These are phyloP conservation scores for Inonotus hispidus DNA, from an alignment of 1,284 basidiomycete species.

Conservation along the genomic window DNA sequence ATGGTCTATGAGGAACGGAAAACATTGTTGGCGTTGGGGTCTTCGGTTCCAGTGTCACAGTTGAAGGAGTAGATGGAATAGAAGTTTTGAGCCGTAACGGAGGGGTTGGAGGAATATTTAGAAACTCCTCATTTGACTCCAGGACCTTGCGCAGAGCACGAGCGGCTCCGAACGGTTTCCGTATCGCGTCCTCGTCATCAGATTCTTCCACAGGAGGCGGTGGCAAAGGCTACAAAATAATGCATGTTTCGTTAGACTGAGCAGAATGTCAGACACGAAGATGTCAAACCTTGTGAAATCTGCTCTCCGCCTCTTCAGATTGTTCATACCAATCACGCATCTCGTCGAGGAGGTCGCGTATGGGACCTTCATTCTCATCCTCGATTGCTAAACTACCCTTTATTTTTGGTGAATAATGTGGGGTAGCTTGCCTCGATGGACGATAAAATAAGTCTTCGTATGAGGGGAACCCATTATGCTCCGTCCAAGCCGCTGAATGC, in stretches of 20 bases:
- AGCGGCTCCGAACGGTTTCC: constrained; percentile 5
- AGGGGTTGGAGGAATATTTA: not conserved
- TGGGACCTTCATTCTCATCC: constrained; percentile 9
- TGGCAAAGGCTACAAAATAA: not conserved
- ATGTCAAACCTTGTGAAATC: constrained; percentile 3
- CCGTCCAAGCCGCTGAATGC: not conserved
- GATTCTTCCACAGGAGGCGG: constrained; percentile 9
- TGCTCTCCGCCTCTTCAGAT: constrained; percentile 3
- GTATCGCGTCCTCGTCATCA: constrained; percentile 13
- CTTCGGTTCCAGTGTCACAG: not conserved
- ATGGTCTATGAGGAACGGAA: not conserved
- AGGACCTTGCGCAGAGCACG: not conserved
- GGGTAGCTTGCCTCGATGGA: constrained; percentile 2
- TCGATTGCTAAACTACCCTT: not conserved
- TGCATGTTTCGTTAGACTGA: not conserved
- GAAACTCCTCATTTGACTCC: constrained; percentile 1
- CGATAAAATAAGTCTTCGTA: constrained; percentile 18
- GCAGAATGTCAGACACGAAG: not conserved
- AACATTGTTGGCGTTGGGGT: not conserved
- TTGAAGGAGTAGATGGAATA: not conserved
- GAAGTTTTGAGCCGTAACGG: constrained; percentile 1
- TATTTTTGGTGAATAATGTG: not conserved
- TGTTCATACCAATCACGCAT: constrained; percentile 19
- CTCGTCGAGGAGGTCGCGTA: constrained; percentile 15
- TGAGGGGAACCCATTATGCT: constrained; percentile 8